Evolutionary conservation across 2,329 filamentous ascomycete species (phyloP).

Genomic region (Sphaerulina vaccinii): DNA sequence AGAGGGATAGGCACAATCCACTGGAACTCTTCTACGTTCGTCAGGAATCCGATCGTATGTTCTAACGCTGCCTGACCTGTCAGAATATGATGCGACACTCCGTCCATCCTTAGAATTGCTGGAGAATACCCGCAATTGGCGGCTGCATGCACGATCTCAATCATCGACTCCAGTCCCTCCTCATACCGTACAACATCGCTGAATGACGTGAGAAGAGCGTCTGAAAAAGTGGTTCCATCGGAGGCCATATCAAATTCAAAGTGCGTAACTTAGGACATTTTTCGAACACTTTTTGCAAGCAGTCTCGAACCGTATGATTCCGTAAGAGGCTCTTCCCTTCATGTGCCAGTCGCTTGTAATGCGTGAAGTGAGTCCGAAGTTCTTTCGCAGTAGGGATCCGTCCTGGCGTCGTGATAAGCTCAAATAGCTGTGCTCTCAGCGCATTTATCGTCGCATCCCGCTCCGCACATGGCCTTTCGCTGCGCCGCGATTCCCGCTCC

Average conservation of each 20-base stretch:
- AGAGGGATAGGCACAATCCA: no score
- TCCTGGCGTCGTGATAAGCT: background rate
- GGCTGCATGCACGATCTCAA: background rate
- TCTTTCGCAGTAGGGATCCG: background rate
- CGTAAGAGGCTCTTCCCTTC: background rate
- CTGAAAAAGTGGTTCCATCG: no score
- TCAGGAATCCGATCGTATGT: no score
- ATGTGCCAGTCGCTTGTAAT: background rate
- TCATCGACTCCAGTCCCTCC: background rate
- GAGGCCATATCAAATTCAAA: background rate
- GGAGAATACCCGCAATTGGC: background rate
- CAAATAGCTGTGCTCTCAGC: background rate
- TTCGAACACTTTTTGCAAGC: conserved; percentile 1
- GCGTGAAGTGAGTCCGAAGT: background rate
- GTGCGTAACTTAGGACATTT: background rate
- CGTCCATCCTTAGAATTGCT: background rate
- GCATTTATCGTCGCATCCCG: no score
- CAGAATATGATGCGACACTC: background rate
- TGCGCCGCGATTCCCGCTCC: no score
- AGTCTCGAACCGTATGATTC: background rate
- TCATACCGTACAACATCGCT: background rate
- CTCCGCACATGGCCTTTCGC: no score
- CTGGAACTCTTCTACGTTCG: no score
- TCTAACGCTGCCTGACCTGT: no score
- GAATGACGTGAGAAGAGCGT: no score